Evolutionary conservation across 768 basidiomycete genomes (phyloP).

Genomic region (Termitomyces sp.): DNA sequence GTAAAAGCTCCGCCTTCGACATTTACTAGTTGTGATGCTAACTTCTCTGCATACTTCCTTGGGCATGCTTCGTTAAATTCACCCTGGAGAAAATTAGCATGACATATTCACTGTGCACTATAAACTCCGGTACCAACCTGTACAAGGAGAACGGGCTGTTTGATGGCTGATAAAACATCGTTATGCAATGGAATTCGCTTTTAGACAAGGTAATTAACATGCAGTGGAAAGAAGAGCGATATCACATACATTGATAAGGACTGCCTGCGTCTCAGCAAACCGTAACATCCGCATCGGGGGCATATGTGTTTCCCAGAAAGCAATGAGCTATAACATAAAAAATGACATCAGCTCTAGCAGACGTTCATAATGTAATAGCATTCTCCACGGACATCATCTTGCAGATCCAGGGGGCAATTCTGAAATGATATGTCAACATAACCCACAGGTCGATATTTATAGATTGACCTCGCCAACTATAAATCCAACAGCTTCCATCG

Average conservation of each 20-base stretch:
- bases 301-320: constrained; percentile 55
- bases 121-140: constrained; percentile 44
- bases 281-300: constrained; percentile 54
- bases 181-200: constrained; percentile 55
- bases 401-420: constrained; percentile 53
- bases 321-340: constrained; percentile 45
- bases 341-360: background rate
- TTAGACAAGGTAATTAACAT: constrained; percentile 1
- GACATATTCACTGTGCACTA: background rate
- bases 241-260: constrained; percentile 58
- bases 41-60: constrained; percentile 50
- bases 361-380: background rate
- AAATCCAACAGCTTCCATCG: constrained; percentile 53
- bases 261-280: constrained; percentile 48
- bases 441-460: background rate
- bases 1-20: constrained; percentile 47
- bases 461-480: constrained; percentile 52
- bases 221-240: background rate
- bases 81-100: constrained; percentile 37
- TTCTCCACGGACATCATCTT: constrained; percentile 54
- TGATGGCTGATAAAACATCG: constrained; percentile 48
- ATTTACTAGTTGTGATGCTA: constrained; percentile 46
- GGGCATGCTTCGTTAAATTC: constrained; percentile 55
- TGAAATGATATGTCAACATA: constrained; percentile 19
- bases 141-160: constrained; percentile 63